A percentile compares a stretch with the other conserved stretches of the same genome.
Conservation (phyloP, 345 rosid genomes). For the Punica granatum region DNA sequence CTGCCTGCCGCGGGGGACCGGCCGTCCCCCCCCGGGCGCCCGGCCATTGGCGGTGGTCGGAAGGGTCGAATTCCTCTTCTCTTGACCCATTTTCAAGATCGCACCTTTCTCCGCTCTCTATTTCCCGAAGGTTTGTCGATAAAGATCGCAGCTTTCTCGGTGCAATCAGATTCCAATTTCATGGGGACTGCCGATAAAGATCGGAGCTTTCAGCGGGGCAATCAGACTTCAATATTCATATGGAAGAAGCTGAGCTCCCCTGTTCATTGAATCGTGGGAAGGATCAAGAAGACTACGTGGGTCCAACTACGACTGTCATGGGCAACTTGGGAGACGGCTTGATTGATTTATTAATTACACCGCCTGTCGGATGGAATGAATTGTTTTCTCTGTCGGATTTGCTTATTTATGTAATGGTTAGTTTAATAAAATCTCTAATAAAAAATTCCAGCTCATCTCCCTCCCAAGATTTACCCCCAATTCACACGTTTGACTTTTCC, state of each 20-base stretch:
- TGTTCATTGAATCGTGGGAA: background rate
- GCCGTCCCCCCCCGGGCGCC: conserved; percentile 15
- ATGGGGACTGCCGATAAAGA: background rate
- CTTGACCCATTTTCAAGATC: conserved; percentile 45
- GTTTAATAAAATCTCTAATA: too few relatives aligned
- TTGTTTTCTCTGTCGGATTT: too few relatives aligned
- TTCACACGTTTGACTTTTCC: too few relatives aligned
- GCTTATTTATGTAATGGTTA: too few relatives aligned
- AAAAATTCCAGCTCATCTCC: too few relatives aligned
- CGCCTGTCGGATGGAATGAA: background rate
- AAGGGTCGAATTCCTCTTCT: conserved; percentile 54
- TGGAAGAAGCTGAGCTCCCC: background rate
- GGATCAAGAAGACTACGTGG: background rate
- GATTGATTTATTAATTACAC: background rate
- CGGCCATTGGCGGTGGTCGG: conserved; percentile 38
- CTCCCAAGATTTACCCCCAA: too few relatives aligned
- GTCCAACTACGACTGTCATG: background rate
- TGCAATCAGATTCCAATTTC: too few relatives aligned
- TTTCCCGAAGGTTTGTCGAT: background rate
- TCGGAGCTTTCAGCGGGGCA: background rate
- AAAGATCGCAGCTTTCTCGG: background rate
- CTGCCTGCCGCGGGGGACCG: conserved; percentile 65
- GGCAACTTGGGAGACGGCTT: background rate
- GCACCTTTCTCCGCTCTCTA: background rate
- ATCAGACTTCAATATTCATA: background rate